These are phyloP conservation scores for Chaetomidium leptoderma DNA, from an alignment of 495 filamentous ascomycete genomes.

Conservation along the genomic window DNA sequence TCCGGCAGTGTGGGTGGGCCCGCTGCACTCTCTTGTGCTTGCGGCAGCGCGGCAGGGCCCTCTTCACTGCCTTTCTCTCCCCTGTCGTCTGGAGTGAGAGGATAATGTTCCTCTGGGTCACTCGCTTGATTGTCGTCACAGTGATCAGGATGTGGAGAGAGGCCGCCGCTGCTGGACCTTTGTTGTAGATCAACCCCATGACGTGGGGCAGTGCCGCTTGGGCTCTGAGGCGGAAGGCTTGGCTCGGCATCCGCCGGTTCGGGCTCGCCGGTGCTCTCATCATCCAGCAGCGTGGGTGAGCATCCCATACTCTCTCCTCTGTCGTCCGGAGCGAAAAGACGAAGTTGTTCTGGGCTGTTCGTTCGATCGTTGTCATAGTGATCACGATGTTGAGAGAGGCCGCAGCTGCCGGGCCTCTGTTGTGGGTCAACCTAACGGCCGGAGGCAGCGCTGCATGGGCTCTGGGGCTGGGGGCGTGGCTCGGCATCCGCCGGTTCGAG, in stretches of 20 bases:
- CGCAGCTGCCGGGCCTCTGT: slow-evolving; percentile 11
- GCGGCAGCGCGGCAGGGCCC: not conserved
- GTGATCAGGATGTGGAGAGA: slow-evolving; percentile 14
- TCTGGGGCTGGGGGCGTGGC: too few relatives aligned
- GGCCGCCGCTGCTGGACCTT: slow-evolving; percentile 11
- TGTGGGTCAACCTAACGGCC: too few relatives aligned
- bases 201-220: not conserved
- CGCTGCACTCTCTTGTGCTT: slow-evolving; percentile 8
- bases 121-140: slow-evolving; percentile 11
- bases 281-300: slow-evolving; percentile 4
- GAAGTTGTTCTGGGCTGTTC: too few relatives aligned
- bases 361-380: too few relatives aligned
- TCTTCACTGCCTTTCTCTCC: slow-evolving; percentile 5
- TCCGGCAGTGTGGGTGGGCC: slow-evolving; percentile 10
- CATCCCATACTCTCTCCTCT: too few relatives aligned
- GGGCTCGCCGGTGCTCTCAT: slow-evolving; percentile 11
- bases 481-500: slow-evolving; percentile 13
- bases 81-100: slow-evolving; percentile 2
- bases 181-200: slow-evolving; percentile 15
- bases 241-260: slow-evolving; percentile 7
- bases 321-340: too few relatives aligned
- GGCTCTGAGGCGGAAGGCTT: slow-evolving; percentile 13
- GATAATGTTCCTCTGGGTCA: slow-evolving; percentile 8
- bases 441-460: too few relatives aligned
- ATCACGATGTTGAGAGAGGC: slow-evolving; percentile 15